These are phyloP conservation scores for Cucumis melo DNA, from an alignment of 306 rosid genomes.

Conservation along the genomic window DNA sequence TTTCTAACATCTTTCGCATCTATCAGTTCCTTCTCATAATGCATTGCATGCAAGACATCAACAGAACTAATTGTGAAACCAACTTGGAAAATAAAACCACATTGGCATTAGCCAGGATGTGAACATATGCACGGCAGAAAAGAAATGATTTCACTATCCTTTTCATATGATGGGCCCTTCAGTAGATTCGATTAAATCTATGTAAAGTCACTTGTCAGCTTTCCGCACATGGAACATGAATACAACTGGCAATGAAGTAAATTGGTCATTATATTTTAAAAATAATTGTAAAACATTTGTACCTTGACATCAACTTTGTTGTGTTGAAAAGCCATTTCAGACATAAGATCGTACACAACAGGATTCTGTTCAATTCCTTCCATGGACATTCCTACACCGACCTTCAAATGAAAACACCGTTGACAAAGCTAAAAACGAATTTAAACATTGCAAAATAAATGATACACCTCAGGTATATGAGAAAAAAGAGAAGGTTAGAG, in stretches of 20 bases:
- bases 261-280: not conserved
- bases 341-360: conserved; percentile 75
- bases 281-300: not conserved
- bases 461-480: not conserved
- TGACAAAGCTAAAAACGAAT: not conserved
- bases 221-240: not conserved
- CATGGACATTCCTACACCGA: conserved; percentile 94
- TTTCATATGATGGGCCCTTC: not conserved
- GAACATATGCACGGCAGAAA: not conserved
- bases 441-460: not conserved
- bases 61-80: not conserved
- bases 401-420: conserved; percentile 32
- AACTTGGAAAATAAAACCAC: not conserved
- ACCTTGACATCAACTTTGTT: conserved; percentile 63
- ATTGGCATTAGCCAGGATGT: not conserved
- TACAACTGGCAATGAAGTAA: not conserved
- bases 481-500: not conserved
- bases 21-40: not conserved
- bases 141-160: not conserved
- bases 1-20: not conserved
- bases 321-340: conserved; percentile 76
- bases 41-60: not conserved
- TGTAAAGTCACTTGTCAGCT: not conserved
- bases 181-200: not conserved
- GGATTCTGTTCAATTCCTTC: conserved; percentile 95